Evolutionary conservation across 257 asterid genomes (phyloP), one percentile per base, ranked within the genome.

Genomic region (Lycium barbarum): DNA sequence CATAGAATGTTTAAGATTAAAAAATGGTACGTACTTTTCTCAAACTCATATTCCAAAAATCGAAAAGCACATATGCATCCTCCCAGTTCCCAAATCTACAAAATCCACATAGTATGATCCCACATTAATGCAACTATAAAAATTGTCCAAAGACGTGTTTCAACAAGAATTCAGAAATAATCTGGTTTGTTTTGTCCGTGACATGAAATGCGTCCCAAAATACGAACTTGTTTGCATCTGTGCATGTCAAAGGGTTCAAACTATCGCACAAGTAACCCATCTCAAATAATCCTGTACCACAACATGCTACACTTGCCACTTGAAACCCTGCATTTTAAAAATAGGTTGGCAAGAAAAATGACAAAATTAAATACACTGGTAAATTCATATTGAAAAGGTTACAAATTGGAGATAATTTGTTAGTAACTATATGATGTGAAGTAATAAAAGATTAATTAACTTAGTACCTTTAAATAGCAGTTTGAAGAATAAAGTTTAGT

Each of bases 121-220:
- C 13, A 6, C 15, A 33, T 45, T 11, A 43, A 4, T 40, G 26
- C 51, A 18, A 61, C 73, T 88, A 91, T 22, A 88, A 26, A 76
- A 94, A 94, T 40, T 84, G 85, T 51, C 47, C 84, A 80, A 91
- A 70, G 45, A 87, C 86, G 84, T 87, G 88, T 68, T 90, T 91
- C 68, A 93, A 7, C 8, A 95, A 40, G 84, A 91, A 87, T 36
- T 89, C 92, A 33, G 88, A 89, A n/a, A 94, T 83, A 74, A 95
- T 88, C 55, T 66, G 83, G 80, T 90, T 95, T 0, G 99, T 90
- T 88, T 81, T 94, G 89, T 95, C 90, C 0, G 98, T 93, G 2
- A 98, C 98, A 85, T 96, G 99, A 83, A 94, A 96, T 54, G 99
- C 93, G 63, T 96, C 99, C 99, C 98, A 96, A 68, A 96, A 96